phyloP scores from a whole-genome alignment of 371 early-diverging fungal genomes.

The Mucor racemosus region DNA sequence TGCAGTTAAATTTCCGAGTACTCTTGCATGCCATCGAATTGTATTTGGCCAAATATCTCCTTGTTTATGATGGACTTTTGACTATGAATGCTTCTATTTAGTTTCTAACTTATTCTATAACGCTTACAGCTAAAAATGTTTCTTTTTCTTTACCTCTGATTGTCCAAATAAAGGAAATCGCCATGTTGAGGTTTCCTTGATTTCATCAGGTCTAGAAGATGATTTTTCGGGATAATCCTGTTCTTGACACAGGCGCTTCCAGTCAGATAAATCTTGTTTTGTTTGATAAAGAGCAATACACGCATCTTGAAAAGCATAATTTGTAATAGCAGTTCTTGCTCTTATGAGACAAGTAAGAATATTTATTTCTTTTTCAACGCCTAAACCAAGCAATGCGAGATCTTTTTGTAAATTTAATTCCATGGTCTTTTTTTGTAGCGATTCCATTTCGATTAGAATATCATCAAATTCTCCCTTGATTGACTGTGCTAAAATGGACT shows the following conservation, averaged over 20 bases:
- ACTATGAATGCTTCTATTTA: conserved; percentile 10
- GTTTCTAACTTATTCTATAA: neutral
- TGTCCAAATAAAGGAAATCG: conserved; percentile 36
- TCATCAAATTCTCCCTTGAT: conserved; percentile 29
- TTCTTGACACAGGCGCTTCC: conserved; percentile 53
- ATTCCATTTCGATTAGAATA: conserved; percentile 22
- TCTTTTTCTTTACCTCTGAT: conserved; percentile 18
- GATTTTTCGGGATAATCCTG: conserved; percentile 57
- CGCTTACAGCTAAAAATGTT: neutral
- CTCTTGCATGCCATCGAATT: conserved; percentile 60
- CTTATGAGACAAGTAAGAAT: conserved; percentile 46
- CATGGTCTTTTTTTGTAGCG: conserved; percentile 16
- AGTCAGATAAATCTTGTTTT: conserved; percentile 50
- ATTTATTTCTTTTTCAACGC: conserved; percentile 54
- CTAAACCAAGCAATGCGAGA: conserved; percentile 49
- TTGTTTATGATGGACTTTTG: conserved; percentile 27
- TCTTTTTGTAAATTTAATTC: conserved; percentile 24
- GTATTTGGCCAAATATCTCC: conserved; percentile 57
- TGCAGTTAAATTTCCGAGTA: conserved; percentile 58
- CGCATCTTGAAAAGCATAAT: conserved; percentile 63
- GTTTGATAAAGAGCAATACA: conserved; percentile 54
- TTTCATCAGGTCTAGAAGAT: conserved; percentile 25
- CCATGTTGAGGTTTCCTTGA: conserved; percentile 46
- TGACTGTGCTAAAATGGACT: conserved; percentile 31
- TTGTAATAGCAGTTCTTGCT: conserved; percentile 50